Conservation (phyloP, 140 eudicot genomes). For the Ambrosia hybrid region DNA sequence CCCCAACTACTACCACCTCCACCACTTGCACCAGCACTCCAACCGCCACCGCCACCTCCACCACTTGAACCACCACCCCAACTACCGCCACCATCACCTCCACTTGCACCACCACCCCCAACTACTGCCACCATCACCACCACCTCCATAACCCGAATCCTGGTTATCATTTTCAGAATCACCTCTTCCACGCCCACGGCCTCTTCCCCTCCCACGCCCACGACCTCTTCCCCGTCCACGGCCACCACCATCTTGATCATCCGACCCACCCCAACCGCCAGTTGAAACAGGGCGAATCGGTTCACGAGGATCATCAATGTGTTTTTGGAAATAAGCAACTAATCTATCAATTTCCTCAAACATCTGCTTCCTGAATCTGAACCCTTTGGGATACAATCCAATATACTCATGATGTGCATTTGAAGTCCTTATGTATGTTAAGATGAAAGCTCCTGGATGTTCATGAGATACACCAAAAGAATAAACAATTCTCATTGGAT, state of each 20-base stretch:
- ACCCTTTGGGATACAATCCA: conserved; percentile 78
- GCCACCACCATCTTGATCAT: conserved; percentile 64
- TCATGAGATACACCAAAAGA: conserved; percentile 80
- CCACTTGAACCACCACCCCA: conserved; percentile 11
- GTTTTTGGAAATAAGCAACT: conserved; percentile 67
- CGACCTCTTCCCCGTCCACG: conserved; percentile 58
- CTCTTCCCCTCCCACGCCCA: conserved; percentile 38
- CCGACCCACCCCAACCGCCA: conserved; percentile 74
- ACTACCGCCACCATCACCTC: conserved; percentile 20
- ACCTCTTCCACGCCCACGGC: conserved; percentile 48
- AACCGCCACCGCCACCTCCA: conserved; percentile 6
- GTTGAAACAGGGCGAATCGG: conserved; percentile 48
- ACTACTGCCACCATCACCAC: conserved; percentile 31
- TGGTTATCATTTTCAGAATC: conserved; percentile 47
- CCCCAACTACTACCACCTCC: conserved; percentile 23
- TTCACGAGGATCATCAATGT: conserved; percentile 71
- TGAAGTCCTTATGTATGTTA: conserved; percentile 66
- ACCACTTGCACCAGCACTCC: conserved; percentile 17
- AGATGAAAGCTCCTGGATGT: conserved; percentile 74
- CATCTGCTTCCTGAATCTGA: conserved; percentile 69
- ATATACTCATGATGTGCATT: conserved; percentile 82
- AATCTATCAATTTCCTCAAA: conserved; percentile 70
- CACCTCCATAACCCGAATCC: conserved; percentile 49
- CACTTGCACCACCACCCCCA: conserved; percentile 33
- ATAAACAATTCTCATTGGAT: conserved; percentile 70